Base-by-base conservation (phyloP, 345 rosid species). In the Populus alba region DNA sequence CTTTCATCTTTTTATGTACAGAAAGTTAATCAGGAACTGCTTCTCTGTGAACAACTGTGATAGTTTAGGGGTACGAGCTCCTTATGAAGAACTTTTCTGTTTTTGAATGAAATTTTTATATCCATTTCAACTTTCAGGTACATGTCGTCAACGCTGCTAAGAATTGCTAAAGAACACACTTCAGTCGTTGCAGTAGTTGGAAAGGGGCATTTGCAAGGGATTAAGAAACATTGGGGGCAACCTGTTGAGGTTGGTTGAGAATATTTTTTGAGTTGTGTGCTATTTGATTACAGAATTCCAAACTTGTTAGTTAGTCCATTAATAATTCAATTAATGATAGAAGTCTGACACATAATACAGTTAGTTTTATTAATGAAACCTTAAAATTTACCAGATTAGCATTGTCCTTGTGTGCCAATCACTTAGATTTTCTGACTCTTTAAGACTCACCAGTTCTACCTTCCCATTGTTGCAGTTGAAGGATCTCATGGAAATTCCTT, bases 171-270 rank as follows among this genome's bases (percentile, higher is more conserved):
- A 29, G 94, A 92, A 80, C 97, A 94, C 71, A 81, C 83, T 76
- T 90, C 92, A 33, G 97, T 97, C 2, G 99, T 96, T 38, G 99
- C 97, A 41, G 98, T 96, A 3, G 93, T 97, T 39, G 99, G 99
- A n/a, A 97, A 87, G 89, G 98, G 98, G n/a, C 99, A 97, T 82
- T 81, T 97, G 77, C 84, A 85, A 53, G 99, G 98, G 82, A 97
- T 97, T 71, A 87, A 85, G 90, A 90, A 88, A 81, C 81, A 91
- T 38, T 97, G 99, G 99, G 80, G 88, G 89, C 97, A 94, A 78
- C 92, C 95, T 77, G 86, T 97, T 74, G 75, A 31, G 86, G 94
- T 94, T 22, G 25, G 91, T 88, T 20, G 31, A 47, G 66, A 39
- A 25, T 51, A 78, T 73, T 17, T 13, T 37, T 49, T 20, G 8